Base-by-base conservation (phyloP, 75 land plant species). In the Picea glauca region DNA sequence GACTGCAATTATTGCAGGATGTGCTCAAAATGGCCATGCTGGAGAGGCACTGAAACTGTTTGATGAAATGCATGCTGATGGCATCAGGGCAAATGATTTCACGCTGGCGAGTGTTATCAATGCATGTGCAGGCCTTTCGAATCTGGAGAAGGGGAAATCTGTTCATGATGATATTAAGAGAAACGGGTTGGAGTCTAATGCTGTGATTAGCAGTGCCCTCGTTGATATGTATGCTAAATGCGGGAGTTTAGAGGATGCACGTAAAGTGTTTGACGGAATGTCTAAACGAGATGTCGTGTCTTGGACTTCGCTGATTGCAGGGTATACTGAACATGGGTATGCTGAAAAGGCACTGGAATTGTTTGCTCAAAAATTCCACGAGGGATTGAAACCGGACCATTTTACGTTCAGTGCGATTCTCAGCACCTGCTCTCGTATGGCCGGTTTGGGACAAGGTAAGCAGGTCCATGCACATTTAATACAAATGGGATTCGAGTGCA, bases 131-230 rank as follows among this genome's bases (percentile, higher is more conserved):
- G 80, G 78, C 66, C 65, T 79, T 33, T 68, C 73, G 26, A 58
- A 50, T 72, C 20, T 81, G 5, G 78, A 78, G 13, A 60, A 72
- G 70, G 91, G 88, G n/a, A 79, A 62, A 74, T 18, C 20, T 1
- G 60, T 86, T 46, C 91, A 89, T 82, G 82, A n/a, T 5, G 86
- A 84, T 60, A 54, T 78, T 30, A 33, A 81, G 2, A 83, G 81
- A 68, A 40, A 80, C 72, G 77, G 82, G 12, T 32, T 74, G 9
- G 80, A 35, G 40, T 9, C 21, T 3, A 76, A 81, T 77, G 50
- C 33, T 20, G 81, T 77, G 73, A 82, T 89, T 65, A 84, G 85
- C 5, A 80, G 81, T 61, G 81, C 91, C 13, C 83, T 89, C 40
- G 65, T 89, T 63, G 84, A 81, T 18, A 76, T 86, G 54, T 89